Conservation (phyloP, 2,329 filamentous ascomycete species). For the Pseudofabraea citricarpa region DNA sequence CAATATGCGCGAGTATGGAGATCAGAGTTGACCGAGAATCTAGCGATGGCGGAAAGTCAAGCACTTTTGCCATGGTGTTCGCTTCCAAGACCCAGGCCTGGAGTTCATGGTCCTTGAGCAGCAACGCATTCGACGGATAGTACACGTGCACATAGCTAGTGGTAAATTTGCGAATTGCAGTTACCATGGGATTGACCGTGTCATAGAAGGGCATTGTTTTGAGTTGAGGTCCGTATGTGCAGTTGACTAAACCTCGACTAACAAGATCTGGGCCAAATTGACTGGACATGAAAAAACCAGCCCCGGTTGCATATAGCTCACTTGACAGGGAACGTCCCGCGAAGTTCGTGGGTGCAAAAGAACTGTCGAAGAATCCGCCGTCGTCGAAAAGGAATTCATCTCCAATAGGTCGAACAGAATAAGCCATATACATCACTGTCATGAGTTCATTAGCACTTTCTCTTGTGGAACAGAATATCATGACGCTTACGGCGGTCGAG, state of each 20-base stretch:
- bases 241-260: conserved; percentile 35
- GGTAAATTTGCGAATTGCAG: conserved; percentile 34
- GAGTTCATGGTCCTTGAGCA: conserved; percentile 35
- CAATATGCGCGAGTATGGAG: conserved; percentile 37
- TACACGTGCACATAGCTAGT: conserved; percentile 37
- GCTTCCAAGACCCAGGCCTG: conserved; percentile 40
- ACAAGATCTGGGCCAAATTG: conserved; percentile 35
- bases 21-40: conserved; percentile 28
- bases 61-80: conserved; percentile 29
- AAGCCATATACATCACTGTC: no score
- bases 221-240: conserved; percentile 29
- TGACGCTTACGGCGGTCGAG: conserved; percentile 30
- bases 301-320: no score
- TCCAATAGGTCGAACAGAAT: no score
- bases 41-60: conserved; percentile 35
- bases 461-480: no score
- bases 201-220: conserved; percentile 40
- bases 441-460: no score
- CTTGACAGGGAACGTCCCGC: no score
- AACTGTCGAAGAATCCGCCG: no score
- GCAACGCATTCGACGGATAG: conserved; percentile 30
- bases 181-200: conserved; percentile 33
- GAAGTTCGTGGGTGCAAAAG: no score
- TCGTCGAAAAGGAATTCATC: no score
- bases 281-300: conserved; percentile 31